Conservation (phyloP, 2,329 filamentous ascomycete genomes). For the Aspergillus quadricinctus region DNA sequence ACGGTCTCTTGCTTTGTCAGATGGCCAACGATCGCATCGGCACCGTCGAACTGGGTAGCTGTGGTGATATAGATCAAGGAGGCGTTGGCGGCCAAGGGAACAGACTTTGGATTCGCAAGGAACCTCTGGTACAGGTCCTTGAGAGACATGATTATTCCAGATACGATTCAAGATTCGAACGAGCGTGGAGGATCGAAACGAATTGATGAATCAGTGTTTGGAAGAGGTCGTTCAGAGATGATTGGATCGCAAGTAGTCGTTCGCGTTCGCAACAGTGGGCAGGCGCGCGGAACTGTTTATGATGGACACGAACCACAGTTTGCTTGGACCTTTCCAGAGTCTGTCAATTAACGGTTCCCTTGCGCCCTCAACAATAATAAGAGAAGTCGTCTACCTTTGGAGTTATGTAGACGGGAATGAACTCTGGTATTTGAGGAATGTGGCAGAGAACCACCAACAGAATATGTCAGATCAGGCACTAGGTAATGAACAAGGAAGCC, state of each 20-base stretch:
- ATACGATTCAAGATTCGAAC: constrained; percentile 3
- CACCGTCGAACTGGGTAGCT: constrained; percentile 66
- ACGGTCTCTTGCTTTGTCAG: constrained; percentile 65
- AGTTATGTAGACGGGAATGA: not conserved
- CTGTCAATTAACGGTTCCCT: not conserved
- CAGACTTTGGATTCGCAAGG: constrained; percentile 61
- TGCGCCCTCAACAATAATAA: not conserved
- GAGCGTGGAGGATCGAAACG: constrained; percentile 8
- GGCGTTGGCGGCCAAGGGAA: constrained; percentile 60
- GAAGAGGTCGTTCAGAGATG: constrained; percentile 4
- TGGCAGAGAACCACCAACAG: not conserved
- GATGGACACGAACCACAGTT: constrained; percentile 2
- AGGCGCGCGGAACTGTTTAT: constrained; percentile 2
- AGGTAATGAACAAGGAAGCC: not conserved
- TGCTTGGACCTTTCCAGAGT: not conserved
- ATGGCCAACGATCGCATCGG: constrained; percentile 78
- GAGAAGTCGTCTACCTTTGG: not conserved
- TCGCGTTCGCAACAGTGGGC: constrained; percentile 2
- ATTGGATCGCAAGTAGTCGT: not conserved
- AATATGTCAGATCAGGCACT: not conserved
- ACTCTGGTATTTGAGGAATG: not conserved
- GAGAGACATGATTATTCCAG: constrained; percentile 35
- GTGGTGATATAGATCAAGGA: constrained; percentile 87
- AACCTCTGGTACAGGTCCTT: constrained; percentile 64
- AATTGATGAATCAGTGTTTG: constrained; percentile 9